Evolutionary conservation across 371 early-diverging fungal genomes (phyloP).

Genomic region (Saksenaea oblongispora): DNA sequence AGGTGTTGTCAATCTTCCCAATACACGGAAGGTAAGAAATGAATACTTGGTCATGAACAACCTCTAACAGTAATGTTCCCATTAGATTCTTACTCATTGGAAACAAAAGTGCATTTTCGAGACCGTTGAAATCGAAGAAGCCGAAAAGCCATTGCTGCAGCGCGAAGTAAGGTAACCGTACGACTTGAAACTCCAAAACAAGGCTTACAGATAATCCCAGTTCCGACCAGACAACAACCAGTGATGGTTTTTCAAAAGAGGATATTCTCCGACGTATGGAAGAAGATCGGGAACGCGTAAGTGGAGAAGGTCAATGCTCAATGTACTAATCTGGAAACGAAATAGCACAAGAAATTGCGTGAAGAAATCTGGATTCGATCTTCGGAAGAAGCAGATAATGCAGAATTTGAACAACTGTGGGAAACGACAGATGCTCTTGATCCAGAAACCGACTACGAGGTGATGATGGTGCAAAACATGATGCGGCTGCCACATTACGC

Average conservation of each 20-base stretch:
- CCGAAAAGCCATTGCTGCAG: slow-evolving; percentile 49
- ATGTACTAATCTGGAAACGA: neutral
- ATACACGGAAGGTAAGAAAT: slow-evolving; percentile 61
- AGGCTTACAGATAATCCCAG: neutral
- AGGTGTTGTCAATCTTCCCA: slow-evolving; percentile 72
- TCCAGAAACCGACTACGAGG: slow-evolving; percentile 61
- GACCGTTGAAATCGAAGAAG: slow-evolving; percentile 40
- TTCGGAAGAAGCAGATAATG: slow-evolving; percentile 54
- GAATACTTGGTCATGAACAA: neutral
- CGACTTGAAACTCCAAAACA: neutral
- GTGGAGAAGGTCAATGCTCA: neutral
- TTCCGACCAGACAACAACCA: neutral
- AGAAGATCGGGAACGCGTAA: slow-evolving; percentile 75
- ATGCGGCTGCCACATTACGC: slow-evolving; percentile 54
- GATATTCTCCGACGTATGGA: slow-evolving; percentile 78
- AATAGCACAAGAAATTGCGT: slow-evolving; percentile 67
- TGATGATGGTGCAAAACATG: slow-evolving; percentile 61
- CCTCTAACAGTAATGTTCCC: neutral
- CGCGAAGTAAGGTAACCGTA: slow-evolving; percentile 44
- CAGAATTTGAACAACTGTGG: slow-evolving; percentile 69
- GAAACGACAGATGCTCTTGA: slow-evolving; percentile 61
- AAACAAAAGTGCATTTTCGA: slow-evolving; percentile 44
- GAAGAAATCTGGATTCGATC: slow-evolving; percentile 80
- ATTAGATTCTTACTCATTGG: slow-evolving; percentile 50
- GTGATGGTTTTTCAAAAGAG: slow-evolving; percentile 53